Percentiles rank a stretch among this genome's conserved stretches.
phyloP scores from a whole-genome alignment of 345 rosid genomes.

The Odontarrhena argentea region DNA sequence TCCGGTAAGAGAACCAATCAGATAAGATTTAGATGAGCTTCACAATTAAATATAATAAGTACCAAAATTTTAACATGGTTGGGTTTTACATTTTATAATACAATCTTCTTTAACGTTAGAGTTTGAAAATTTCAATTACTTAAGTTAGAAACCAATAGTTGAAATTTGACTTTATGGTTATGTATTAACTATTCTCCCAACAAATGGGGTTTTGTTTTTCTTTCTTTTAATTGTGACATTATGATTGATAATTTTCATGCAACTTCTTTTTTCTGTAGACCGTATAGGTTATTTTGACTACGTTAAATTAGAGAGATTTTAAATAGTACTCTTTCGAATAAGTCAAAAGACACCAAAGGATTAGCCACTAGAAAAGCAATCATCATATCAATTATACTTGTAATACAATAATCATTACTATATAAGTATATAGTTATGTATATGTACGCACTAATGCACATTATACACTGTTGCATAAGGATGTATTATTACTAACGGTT shows the following conservation, averaged over 20 bases:
- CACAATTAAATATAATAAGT: neutral
- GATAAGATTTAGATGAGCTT: slow-evolving; percentile 8
- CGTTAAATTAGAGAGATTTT: neutral
- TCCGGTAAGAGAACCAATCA: slow-evolving; percentile 23
- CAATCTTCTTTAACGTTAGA: slow-evolving; percentile 12
- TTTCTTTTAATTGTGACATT: slow-evolving; percentile 7
- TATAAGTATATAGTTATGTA: neutral
- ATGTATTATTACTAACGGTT: neutral
- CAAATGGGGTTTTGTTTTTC: neutral
- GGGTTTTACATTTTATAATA: slow-evolving; percentile 1
- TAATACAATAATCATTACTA: neutral
- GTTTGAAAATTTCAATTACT: slow-evolving; percentile 19
- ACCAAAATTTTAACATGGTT: slow-evolving; percentile 6
- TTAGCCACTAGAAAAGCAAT: slow-evolving; percentile 33
- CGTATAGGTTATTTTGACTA: slow-evolving; percentile 31
- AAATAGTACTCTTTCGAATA: slow-evolving; percentile 27
- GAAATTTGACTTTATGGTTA: slow-evolving; percentile 18
- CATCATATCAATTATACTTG: slow-evolving; percentile 15
- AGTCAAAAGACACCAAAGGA: slow-evolving; percentile 34
- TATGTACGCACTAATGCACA: neutral
- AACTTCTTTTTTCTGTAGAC: slow-evolving; percentile 7
- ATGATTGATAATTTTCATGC: slow-evolving; percentile 26
- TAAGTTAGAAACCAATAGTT: slow-evolving; percentile 18
- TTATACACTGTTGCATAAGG: neutral
- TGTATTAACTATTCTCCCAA: slow-evolving; percentile 21